Evolutionary conservation across 1,284 basidiomycete genomes (phyloP).

Genomic region (Macrocystidia cucumis): DNA sequence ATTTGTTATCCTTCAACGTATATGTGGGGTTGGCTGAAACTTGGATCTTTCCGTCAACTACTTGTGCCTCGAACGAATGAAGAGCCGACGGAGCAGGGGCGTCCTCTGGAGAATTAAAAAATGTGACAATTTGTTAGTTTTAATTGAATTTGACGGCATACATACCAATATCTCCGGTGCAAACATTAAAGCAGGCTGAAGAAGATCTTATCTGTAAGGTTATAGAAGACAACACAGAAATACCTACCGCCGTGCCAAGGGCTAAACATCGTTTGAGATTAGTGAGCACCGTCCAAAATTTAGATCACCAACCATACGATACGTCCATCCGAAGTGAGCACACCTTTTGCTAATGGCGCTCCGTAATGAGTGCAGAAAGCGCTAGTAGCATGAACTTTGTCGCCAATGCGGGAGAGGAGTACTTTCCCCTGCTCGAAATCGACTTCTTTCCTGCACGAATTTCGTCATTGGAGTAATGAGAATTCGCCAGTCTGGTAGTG

Average conservation of each 20-base stretch:
- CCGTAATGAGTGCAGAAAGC: conserved; percentile 90
- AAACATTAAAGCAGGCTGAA: conserved; percentile 83
- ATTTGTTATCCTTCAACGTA: conserved; percentile 66
- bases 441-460: conserved; percentile 64
- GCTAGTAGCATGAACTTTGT: conserved; percentile 72
- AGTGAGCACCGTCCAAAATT: neutral
- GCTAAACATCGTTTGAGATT: conserved; percentile 24
- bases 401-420: conserved; percentile 71
- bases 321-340: conserved; percentile 72
- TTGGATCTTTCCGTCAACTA: conserved; percentile 71
- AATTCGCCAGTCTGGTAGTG: neutral
- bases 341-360: conserved; percentile 78
- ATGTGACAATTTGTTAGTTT: neutral
- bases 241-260: conserved; percentile 84
- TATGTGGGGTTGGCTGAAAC: conserved; percentile 70
- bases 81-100: conserved; percentile 85
- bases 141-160: conserved; percentile 2
- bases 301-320: conserved; percentile 66
- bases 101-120: conserved; percentile 55
- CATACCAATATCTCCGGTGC: conserved; percentile 70
- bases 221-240: neutral
- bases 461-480: neutral
- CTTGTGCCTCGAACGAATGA: conserved; percentile 71
- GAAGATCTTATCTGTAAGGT: conserved; percentile 1
- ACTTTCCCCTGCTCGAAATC: conserved; percentile 77